Conservation (phyloP, 108 stramenopile species). For the Cyclotella cryptica region DNA sequence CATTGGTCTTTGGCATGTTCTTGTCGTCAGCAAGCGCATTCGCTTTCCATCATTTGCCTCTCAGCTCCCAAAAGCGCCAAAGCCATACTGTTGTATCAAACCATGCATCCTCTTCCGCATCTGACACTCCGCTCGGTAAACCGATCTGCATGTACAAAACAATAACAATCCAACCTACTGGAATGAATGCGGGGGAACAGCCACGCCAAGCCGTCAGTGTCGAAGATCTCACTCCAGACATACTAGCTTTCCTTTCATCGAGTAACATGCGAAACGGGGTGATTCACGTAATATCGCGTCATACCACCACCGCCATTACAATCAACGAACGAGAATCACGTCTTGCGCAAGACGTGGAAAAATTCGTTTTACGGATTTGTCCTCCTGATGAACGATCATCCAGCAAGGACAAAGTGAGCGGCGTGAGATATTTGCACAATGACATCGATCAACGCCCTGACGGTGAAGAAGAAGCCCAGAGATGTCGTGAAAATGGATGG, state of each 20-base stretch:
- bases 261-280: constrained; percentile 73
- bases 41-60: not conserved
- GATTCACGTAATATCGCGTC: constrained; percentile 75
- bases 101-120: not conserved
- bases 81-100: not conserved
- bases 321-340: constrained; percentile 87
- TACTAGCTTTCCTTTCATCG: constrained; percentile 54
- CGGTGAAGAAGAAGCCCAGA: constrained; percentile 76
- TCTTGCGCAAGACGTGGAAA: constrained; percentile 75
- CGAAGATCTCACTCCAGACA: constrained; percentile 82
- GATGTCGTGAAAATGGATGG: constrained; percentile 89
- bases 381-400: constrained; percentile 83
- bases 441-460: constrained; percentile 87
- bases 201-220: constrained; percentile 79
- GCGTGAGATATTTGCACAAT: constrained; percentile 80
- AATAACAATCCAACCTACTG: constrained; percentile 40
- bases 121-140: constrained; percentile 19
- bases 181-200: constrained; percentile 45
- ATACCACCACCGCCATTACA: constrained; percentile 88
- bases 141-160: constrained; percentile 48
- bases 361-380: constrained; percentile 63
- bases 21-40: not conserved
- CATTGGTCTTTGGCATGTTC: not conserved
- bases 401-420: constrained; percentile 24
- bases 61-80: not conserved